These are phyloP conservation scores for Metrosideros polymorpha DNA, from an alignment of 441 rosid species.

Conservation along the genomic window DNA sequence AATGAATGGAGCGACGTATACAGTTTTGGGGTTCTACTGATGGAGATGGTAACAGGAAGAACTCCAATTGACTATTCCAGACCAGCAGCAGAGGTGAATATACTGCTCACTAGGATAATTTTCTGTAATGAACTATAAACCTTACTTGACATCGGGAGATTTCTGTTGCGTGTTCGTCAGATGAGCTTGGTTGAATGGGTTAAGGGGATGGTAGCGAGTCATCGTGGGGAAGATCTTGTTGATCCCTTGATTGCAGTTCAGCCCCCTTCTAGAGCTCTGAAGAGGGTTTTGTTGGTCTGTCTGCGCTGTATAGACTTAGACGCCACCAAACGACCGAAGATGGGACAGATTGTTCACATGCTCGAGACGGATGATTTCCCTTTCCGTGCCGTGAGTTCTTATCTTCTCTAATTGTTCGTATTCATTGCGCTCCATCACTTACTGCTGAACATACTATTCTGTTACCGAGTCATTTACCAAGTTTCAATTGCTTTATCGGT, in stretches of 20 bases:
- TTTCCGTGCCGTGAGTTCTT: background rate
- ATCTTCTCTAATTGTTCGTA: background rate
- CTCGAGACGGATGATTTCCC: background rate
- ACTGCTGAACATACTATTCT: background rate
- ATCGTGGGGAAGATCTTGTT: constrained; percentile 65
- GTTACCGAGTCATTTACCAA: background rate
- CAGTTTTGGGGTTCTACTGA: constrained; percentile 86
- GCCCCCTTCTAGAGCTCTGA: constrained; percentile 61
- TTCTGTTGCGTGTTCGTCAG: constrained; percentile 21
- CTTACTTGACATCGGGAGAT: background rate
- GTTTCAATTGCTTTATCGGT: background rate
- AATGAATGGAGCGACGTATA: constrained; percentile 94
- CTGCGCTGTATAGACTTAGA: constrained; percentile 24
- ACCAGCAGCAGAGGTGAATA: constrained; percentile 77
- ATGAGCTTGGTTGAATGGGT: constrained; percentile 95
- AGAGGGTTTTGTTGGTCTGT: constrained; percentile 66
- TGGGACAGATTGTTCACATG: constrained; percentile 5
- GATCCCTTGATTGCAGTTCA: constrained; percentile 62
- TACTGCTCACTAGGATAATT: background rate
- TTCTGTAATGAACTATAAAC: background rate
- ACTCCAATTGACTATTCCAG: constrained; percentile 84
- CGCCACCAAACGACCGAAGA: background rate
- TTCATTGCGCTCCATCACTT: background rate
- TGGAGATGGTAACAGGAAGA: constrained; percentile 92
- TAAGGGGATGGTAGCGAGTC: constrained; percentile 85